Evolutionary conservation across 202 grass and related monocot species (phyloP), one percentile per base, ranked within the genome.

Genomic region (Thinopyrum obtusiflorum): DNA sequence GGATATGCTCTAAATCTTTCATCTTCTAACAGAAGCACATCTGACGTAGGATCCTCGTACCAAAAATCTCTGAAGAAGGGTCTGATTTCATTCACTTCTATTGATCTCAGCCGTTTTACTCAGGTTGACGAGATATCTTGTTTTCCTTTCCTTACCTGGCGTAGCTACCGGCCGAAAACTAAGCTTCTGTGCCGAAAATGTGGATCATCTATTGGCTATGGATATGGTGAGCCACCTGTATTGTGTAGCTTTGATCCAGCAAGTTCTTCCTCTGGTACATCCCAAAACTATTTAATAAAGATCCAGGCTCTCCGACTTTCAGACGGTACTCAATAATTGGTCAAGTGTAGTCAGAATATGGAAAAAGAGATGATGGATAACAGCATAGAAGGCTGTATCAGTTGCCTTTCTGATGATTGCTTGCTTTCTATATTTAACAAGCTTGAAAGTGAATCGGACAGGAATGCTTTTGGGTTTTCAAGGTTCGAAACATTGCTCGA

Each of bases 121-220:
- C 85, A 92, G 61, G 89, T 88, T 9, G 90, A 92, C 78, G 76
- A 88, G 70, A 78, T 90, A 82, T 86, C 85, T 64, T 92, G 88
- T 65, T 86, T 92, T 67, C 85, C 90, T 76, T 20, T 94, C 76
- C 27, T 94, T 4, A 65, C 75, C 21, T 89, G 85, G 87, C 84
- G 85, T 36, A 84, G 83, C 40, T 94, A 86, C 55, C 76, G 87
- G 64, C 88, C 80, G 18, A 92, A 92, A 92, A 90, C 87, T 63
- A 92, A 92, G 80, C 85, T 94, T 88, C 89, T 94, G 35, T 94
- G 89, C 80, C 69, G 92, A 70, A 92, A 90, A 86, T 94, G 90
- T 80, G 88, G 80, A 61, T 37, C 79, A 24, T 79, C 88, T 53
- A 89, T 94, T 78, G 89, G 87, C 27, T 89, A 87, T 39, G 84